phyloP scores from a whole-genome alignment of 1,284 basidiomycete species.

The Tilletia walkeri region DNA sequence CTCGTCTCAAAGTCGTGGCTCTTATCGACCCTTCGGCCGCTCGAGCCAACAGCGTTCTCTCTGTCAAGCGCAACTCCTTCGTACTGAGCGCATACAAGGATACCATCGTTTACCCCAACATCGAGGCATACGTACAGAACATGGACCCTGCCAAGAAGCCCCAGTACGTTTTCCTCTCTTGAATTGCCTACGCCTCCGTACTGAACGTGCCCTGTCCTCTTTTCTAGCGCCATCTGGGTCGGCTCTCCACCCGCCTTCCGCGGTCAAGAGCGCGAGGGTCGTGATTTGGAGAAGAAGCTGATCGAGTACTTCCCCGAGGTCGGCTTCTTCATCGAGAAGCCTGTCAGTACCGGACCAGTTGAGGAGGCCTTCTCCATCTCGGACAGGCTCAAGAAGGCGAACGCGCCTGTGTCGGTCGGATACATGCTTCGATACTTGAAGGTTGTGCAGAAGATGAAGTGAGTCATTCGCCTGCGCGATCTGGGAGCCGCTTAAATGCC shows the following conservation, averaged over 20 bases:
- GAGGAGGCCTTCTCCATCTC: conserved; percentile 57
- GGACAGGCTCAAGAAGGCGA: conserved; percentile 41
- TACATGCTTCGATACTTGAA: conserved; percentile 59
- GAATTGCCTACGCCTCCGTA: background rate
- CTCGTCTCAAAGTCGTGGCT: conserved; percentile 90
- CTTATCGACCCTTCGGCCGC: conserved; percentile 86
- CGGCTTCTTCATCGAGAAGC: conserved; percentile 94
- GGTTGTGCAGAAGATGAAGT: conserved; percentile 94
- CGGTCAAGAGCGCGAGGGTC: conserved; percentile 60
- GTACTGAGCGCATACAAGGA: conserved; percentile 89
- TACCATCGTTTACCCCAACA: conserved; percentile 80
- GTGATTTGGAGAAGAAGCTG: conserved; percentile 86
- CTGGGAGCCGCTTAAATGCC: conserved; percentile 6
- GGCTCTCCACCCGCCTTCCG: conserved; percentile 92
- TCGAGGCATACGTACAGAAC: conserved; percentile 77
- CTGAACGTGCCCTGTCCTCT: background rate
- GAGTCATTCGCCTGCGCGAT: background rate
- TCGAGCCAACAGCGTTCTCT: conserved; percentile 76
- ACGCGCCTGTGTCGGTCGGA: conserved; percentile 84
- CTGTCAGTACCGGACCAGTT: conserved; percentile 77
- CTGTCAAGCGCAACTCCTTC: conserved; percentile 89
- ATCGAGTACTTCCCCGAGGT: conserved; percentile 71
- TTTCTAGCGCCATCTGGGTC: conserved; percentile 72
- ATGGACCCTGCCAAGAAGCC: conserved; percentile 61
- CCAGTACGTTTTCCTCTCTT: conserved; percentile 45